Evolutionary conservation across 2,329 filamentous ascomycete species (phyloP).

Genomic region (Fusarium napiforme): DNA sequence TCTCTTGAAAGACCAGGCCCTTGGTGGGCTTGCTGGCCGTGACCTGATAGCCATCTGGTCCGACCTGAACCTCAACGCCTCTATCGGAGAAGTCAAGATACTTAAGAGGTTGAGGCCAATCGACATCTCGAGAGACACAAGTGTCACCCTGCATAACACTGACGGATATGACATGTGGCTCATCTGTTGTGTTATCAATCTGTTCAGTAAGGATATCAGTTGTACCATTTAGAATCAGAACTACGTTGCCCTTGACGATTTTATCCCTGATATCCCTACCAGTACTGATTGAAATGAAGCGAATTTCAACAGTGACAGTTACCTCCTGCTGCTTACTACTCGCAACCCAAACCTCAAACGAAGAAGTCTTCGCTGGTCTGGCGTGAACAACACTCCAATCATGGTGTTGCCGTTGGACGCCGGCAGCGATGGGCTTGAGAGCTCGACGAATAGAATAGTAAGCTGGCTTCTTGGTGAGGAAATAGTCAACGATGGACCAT

Average conservation of each 20-base stretch:
- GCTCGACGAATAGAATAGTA: not conserved
- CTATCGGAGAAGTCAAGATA: constrained; percentile 64
- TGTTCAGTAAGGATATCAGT: not conserved
- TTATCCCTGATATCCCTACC: not conserved
- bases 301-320: not conserved
- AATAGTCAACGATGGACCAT: constrained; percentile 3
- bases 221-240: not conserved
- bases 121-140: constrained; percentile 51
- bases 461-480: not conserved
- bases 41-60: constrained; percentile 42
- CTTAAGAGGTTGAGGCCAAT: constrained; percentile 73
- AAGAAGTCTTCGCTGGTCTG: not conserved
- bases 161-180: not conserved
- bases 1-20: constrained; percentile 65
- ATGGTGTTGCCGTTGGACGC: not conserved
- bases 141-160: not conserved
- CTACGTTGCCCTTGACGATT: not conserved
- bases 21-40: constrained; percentile 62
- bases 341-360: not conserved
- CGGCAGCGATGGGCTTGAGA: not conserved
- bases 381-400: constrained; percentile 12
- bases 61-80: constrained; percentile 48
- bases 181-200: not conserved
- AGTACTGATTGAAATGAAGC: not conserved
- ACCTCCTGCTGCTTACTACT: not conserved